Evolutionary conservation across 352 stramenopile species (phyloP).

Genomic region (Aphanomyces astaci): DNA sequence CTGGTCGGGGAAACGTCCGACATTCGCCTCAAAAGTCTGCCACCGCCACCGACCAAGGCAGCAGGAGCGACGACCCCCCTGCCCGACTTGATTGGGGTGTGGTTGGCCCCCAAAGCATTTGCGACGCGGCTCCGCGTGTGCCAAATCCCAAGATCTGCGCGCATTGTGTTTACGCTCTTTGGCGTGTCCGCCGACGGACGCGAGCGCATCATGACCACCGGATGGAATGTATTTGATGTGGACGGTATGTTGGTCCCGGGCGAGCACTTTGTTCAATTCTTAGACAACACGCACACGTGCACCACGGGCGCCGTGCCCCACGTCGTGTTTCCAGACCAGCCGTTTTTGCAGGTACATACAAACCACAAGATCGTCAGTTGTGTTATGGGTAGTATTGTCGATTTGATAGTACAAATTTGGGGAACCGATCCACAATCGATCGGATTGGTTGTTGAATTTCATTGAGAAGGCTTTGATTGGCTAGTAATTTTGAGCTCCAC

Average conservation of each 20-base stretch:
- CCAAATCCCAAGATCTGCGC: constrained; percentile 61
- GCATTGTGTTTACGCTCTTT: constrained; percentile 63
- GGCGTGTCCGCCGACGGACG: constrained; percentile 41
- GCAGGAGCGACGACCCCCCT: too few species aligned
- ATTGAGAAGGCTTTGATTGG: too few species aligned
- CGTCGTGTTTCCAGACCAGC: constrained; percentile 53
- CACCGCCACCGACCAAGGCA: neutral
- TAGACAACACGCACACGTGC: constrained; percentile 72
- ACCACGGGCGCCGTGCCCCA: constrained; percentile 63
- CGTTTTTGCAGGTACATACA: constrained; percentile 67
- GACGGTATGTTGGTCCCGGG: constrained; percentile 56
- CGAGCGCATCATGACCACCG: constrained; percentile 70
- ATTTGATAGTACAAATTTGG: too few species aligned
- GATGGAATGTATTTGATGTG: constrained; percentile 75
- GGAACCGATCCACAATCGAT: too few species aligned
- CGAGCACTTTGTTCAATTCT: constrained; percentile 68
- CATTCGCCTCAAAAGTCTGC: constrained; percentile 46
- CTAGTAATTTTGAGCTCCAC: too few species aligned
- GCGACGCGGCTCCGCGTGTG: constrained; percentile 41
- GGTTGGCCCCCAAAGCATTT: neutral
- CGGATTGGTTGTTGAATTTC: too few species aligned
- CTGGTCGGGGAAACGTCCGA: constrained; percentile 47
- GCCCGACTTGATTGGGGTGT: constrained; percentile 2
- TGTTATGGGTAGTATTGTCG: too few species aligned
- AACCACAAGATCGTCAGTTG: too few species aligned